Evolutionary conservation across 768 basidiomycete genomes (phyloP), one percentile per base, ranked within the genome.

Genomic region (Nidularia pulvinata): DNA sequence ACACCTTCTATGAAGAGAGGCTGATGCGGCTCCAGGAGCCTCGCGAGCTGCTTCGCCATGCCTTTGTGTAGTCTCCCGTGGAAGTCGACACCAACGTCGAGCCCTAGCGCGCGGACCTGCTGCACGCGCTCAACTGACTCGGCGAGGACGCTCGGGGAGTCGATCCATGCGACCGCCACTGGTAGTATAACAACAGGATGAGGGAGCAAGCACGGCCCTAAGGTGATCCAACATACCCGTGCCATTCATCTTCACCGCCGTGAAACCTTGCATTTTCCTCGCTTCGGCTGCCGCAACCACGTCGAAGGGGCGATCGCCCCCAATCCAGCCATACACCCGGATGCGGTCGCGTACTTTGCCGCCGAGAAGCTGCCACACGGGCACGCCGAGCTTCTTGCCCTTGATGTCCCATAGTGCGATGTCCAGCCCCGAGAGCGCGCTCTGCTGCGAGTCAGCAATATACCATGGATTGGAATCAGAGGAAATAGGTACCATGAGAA

Each of bases 381-480:
- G 80, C 7, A 79, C 87, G 34, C 85, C 85, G 2, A 89, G 76
- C 34, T 82, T 84, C 69, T 88, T 88, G n/a, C 89, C 89, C 58
- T 89, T 89, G 68, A 90, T 86, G 60, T 89, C 88, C 88, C 88
- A 79, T 1, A 90, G 70, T 1, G 86, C 85, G 54, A 89, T 89
- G 65, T 88, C 85, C 33, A 89, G 65, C 0, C 85, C 84, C 1
- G 82, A 80, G 7, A 82, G 65, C 7, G 78, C 82, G 32, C 78
- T 82, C 78, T 81, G 53, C 4, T 2, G 19, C 48, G 22, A 4
- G 6, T 37, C 19, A 6, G 25, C 32, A n/a, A 33, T 30, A 45
- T 49, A 10, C n/a, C 46, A 9, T 45, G 49, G 36, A 7, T 47
- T 16, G 22, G 5, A 5, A n/a, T 14, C 10, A 11, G 37, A 30